A percentile compares a stretch with the other conserved stretches of the same genome.
Conservation (phyloP, 139 green algal species). For the Chlorella sp. region DNA sequence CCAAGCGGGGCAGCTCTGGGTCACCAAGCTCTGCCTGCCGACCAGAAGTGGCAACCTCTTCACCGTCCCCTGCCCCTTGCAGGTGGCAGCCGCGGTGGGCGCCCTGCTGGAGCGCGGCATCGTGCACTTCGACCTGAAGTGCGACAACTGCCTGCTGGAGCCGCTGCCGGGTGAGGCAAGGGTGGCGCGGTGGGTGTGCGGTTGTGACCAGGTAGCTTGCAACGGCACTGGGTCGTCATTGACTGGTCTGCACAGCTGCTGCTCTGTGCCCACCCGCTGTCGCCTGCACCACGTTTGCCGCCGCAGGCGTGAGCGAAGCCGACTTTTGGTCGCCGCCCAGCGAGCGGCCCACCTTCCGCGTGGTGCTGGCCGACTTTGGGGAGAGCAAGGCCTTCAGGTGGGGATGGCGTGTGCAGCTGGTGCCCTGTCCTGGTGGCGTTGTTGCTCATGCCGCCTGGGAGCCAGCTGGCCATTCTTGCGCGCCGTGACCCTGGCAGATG, state of each 20-base stretch:
- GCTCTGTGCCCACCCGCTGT: too few species aligned
- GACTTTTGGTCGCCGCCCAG: constrained; percentile 64
- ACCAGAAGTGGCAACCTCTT: too few species aligned
- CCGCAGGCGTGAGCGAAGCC: constrained; percentile 53
- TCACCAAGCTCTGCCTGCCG: too few species aligned
- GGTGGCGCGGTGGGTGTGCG: not conserved
- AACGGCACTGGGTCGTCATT: too few species aligned
- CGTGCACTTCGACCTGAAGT: constrained; percentile 93
- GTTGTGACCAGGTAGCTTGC: too few species aligned
- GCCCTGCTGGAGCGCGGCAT: constrained; percentile 60
- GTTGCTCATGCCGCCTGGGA: too few species aligned
- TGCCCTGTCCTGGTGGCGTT: too few species aligned
- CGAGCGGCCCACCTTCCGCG: constrained; percentile 52
- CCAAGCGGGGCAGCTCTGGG: too few species aligned
- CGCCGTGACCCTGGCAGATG: too few species aligned
- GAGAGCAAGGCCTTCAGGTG: constrained; percentile 63
- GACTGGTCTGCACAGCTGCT: too few species aligned
- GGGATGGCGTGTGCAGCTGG: too few species aligned
- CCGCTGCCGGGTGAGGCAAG: constrained; percentile 46
- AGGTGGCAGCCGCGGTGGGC: constrained; percentile 61
- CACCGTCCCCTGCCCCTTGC: not conserved
- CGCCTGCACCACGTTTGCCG: not conserved
- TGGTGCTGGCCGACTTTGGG: constrained; percentile 85
- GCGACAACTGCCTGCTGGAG: constrained; percentile 86
- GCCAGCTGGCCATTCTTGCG: too few species aligned